These are phyloP conservation scores for Diplocarpon rosae DNA, from an alignment of 2,329 filamentous ascomycete genomes.

Conservation along the genomic window DNA sequence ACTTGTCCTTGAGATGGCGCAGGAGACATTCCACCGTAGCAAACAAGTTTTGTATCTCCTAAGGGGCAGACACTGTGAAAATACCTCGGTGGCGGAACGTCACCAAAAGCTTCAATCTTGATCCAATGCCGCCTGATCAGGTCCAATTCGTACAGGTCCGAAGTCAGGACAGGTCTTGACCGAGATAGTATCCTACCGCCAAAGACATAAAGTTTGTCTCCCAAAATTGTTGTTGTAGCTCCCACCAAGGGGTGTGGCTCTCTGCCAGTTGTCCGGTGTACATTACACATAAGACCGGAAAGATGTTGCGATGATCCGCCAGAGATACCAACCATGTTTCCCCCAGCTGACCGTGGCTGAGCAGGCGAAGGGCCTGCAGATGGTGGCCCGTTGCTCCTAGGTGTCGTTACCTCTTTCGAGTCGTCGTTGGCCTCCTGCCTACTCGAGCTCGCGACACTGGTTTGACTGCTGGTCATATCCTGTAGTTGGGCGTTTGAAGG, in stretches of 20 bases:
- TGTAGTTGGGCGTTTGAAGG: constrained; percentile 12
- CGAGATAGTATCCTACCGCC: constrained; percentile 80
- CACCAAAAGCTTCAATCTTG: constrained; percentile 72
- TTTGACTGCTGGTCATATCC: constrained; percentile 33
- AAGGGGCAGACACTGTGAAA: constrained; percentile 94
- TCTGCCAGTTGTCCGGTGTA: constrained; percentile 76
- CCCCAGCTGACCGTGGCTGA: constrained; percentile 31
- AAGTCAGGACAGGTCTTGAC: constrained; percentile 70
- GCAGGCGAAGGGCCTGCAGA: constrained; percentile 49
- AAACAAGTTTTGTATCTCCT: constrained; percentile 92
- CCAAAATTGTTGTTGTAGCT: constrained; percentile 87
- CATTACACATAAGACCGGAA: constrained; percentile 58
- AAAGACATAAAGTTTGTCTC: constrained; percentile 95
- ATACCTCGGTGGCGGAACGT: constrained; percentile 83
- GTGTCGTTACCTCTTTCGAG: constrained; percentile 37
- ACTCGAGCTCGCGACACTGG: constrained; percentile 31
- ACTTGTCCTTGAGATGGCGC: constrained; percentile 37
- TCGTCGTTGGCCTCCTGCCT: constrained; percentile 34
- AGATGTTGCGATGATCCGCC: constrained; percentile 43
- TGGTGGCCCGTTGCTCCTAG: constrained; percentile 41
- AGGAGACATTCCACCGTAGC: constrained; percentile 97
- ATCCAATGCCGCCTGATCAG: constrained; percentile 87
- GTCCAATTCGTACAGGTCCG: constrained; percentile 88
- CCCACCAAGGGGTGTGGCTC: constrained; percentile 89
- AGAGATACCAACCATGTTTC: constrained; percentile 33